A percentile compares a stretch with the other conserved stretches of the same genome.
These are phyloP conservation scores for Russula lepida DNA, from an alignment of 768 basidiomycete genomes.

Conservation along the genomic window DNA sequence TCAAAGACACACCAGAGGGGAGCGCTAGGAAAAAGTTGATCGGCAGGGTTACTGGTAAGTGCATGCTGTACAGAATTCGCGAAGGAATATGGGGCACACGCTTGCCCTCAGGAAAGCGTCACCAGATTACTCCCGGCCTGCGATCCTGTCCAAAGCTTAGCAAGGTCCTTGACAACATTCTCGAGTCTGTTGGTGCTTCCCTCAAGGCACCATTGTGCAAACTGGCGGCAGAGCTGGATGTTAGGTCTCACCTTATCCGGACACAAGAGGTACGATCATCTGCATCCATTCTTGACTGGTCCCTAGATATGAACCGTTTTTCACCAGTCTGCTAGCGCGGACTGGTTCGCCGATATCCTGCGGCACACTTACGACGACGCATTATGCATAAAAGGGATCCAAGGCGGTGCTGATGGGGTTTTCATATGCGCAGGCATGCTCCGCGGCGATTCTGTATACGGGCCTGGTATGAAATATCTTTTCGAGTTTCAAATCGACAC, in stretches of 20 bases:
- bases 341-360: conserved; percentile 83
- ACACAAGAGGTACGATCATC: conserved; percentile 50
- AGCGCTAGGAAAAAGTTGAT: conserved; percentile 62
- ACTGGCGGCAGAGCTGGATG: conserved; percentile 56
- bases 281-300: not conserved
- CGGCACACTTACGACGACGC: conserved; percentile 76
- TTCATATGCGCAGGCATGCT: conserved; percentile 78
- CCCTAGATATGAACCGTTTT: not conserved
- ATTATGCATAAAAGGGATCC: conserved; percentile 42
- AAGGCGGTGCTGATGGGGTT: conserved; percentile 67
- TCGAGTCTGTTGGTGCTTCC: conserved; percentile 60
- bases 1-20: conserved; percentile 50
- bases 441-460: conserved; percentile 79
- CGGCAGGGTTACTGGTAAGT: conserved; percentile 48
- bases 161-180: conserved; percentile 49
- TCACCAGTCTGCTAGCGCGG: conserved; percentile 53
- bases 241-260: conserved; percentile 67
- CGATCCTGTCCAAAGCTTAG: conserved; percentile 38
- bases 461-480: conserved; percentile 46
- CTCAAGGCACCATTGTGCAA: conserved; percentile 72
- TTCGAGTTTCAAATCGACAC: not conserved
- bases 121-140: conserved; percentile 49
- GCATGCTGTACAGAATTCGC: not conserved
- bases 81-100: not conserved
- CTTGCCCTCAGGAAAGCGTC: conserved; percentile 50